phyloP scores from a whole-genome alignment of 208 protist species.

The Leishmania major region DNA sequence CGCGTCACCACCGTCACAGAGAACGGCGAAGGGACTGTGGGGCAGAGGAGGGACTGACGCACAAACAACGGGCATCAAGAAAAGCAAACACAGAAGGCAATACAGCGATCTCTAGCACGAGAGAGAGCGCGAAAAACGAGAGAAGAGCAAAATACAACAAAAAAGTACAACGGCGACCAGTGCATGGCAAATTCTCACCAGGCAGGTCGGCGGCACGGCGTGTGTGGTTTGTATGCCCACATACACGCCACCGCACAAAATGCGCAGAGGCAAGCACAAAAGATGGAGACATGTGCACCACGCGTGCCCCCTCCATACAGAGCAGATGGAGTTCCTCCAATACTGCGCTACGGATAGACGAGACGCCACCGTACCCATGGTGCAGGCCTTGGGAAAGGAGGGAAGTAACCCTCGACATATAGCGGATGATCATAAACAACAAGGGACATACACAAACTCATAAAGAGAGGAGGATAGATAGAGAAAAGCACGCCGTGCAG shows the following conservation, averaged over 20 bases:
- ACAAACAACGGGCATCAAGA: neutral
- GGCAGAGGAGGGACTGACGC: neutral
- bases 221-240: neutral
- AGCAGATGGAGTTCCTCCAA: neutral
- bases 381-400: neutral
- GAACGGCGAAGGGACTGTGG: neutral
- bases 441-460: neutral
- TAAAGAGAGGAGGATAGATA: neutral
- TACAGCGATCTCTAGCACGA: neutral
- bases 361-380: neutral
- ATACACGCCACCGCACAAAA: neutral
- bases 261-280: neutral
- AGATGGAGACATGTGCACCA: neutral
- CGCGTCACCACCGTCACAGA: slow-evolving; percentile 4
- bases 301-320: neutral
- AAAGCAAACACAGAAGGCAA: neutral
- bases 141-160: neutral
- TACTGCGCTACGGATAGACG: neutral
- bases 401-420: neutral
- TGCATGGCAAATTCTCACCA: neutral
- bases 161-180: neutral
- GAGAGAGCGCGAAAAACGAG: neutral
- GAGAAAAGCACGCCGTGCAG: neutral
- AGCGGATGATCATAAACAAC: neutral
- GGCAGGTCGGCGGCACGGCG: neutral